Evolutionary conservation across 208 protist genomes (phyloP).

Genomic region (Leptomonas pyrrhocoris): DNA sequence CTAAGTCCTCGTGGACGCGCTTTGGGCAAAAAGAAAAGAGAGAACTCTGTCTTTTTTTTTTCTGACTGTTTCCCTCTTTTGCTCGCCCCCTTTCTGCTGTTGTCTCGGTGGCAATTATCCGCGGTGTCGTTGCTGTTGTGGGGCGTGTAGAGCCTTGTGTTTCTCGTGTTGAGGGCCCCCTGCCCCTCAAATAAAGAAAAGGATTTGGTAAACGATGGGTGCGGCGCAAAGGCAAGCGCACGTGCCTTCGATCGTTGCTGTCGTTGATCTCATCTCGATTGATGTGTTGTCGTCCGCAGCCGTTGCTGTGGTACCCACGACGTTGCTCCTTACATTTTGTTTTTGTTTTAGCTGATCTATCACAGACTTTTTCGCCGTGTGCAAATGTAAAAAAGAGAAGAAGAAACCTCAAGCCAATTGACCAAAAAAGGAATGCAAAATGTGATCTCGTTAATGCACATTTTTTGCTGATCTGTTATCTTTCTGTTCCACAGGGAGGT

Average conservation of each 20-base stretch:
- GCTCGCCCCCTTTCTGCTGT: neutral
- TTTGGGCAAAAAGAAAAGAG: neutral
- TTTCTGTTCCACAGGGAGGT: too few species aligned
- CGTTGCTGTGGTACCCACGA: neutral
- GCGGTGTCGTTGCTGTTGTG: neutral
- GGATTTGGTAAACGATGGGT: neutral
- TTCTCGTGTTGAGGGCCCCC: too few species aligned
- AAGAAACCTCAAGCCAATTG: too few species aligned
- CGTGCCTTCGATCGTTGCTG: too few species aligned
- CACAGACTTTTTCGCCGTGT: neutral
- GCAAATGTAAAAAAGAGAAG: neutral
- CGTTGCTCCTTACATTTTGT: neutral
- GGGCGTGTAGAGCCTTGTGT: too few species aligned
- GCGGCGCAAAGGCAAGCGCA: neutral
- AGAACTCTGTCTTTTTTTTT: neutral
- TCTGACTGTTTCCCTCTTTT: neutral
- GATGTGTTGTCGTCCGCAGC: too few species aligned
- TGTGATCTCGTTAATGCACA: too few species aligned
- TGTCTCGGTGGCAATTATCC: too few species aligned
- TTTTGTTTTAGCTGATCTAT: constrained; percentile 1
- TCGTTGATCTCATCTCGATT: too few species aligned
- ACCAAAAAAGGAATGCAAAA: too few species aligned
- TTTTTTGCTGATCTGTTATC: too few species aligned
- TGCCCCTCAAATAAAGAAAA: too few species aligned
- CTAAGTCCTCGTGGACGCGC: neutral